A percentile compares a stretch with the other conserved stretches of the same genome.
phyloP scores from a whole-genome alignment of 2,329 filamentous ascomycete species.

The Colletotrichum chrysophilum region DNA sequence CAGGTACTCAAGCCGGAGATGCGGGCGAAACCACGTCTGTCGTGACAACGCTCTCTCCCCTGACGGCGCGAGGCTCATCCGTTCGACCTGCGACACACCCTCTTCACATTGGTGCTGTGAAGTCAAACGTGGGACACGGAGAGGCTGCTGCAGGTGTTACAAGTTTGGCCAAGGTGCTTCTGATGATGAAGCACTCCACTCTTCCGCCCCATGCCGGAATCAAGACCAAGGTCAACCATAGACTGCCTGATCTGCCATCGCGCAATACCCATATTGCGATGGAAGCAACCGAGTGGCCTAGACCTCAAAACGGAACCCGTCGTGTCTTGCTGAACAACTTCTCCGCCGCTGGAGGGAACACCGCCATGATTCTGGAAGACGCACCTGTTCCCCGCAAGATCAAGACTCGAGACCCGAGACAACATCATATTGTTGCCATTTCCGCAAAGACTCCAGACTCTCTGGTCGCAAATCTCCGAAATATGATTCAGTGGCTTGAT shows the following conservation, averaged over 20 bases:
- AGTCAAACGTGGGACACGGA: constrained; percentile 22
- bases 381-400: constrained; percentile 46
- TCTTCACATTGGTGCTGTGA: constrained; percentile 28
- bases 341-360: constrained; percentile 74
- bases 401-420: constrained; percentile 57
- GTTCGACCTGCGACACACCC: constrained; percentile 7
- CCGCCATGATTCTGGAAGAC: constrained; percentile 66
- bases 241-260: constrained; percentile 60
- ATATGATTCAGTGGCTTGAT: constrained; percentile 53
- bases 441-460: constrained; percentile 51
- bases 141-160: constrained; percentile 19
- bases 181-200: constrained; percentile 13
- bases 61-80: neutral
- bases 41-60: constrained; percentile 6
- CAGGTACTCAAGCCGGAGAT: constrained; percentile 37
- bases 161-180: constrained; percentile 11
- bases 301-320: constrained; percentile 48
- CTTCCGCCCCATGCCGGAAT: constrained; percentile 62
- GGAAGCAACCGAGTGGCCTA: constrained; percentile 49
- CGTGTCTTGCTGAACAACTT: constrained; percentile 70
- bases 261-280: constrained; percentile 64
- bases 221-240: constrained; percentile 66
- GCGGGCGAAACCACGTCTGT: constrained; percentile 26
- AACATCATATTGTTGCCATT: constrained; percentile 59
- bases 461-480: neutral